Percentiles rank a stretch among this genome's conserved stretches.
Conservation (phyloP, 140 eudicot genomes). For the Cichorium intybus region DNA sequence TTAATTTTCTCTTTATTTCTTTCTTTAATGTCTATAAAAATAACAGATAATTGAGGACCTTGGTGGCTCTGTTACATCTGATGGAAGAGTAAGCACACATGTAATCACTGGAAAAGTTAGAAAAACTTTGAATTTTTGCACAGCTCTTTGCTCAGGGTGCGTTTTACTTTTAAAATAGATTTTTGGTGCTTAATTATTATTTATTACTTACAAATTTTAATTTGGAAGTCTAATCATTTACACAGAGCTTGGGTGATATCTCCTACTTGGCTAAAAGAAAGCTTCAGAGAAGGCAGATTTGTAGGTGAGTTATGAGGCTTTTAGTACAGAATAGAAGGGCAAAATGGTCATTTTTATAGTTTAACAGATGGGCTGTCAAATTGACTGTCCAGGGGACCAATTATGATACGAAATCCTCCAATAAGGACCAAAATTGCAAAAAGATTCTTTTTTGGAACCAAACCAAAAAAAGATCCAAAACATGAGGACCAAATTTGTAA, state of each 20-base stretch:
- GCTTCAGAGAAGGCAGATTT: constrained; percentile 67
- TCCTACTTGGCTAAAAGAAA: constrained; percentile 83
- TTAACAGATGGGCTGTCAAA: background rate
- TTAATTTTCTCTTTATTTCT: background rate
- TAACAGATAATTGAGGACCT: constrained; percentile 74
- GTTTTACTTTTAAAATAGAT: constrained; percentile 31
- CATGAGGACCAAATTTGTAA: background rate
- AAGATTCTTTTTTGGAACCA: background rate
- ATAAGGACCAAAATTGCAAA: no score
- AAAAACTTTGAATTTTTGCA: constrained; percentile 81
- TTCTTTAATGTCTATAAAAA: constrained; percentile 2
- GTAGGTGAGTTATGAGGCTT: constrained; percentile 51
- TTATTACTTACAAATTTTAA: background rate
- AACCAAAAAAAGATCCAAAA: background rate
- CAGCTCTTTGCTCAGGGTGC: constrained; percentile 94
- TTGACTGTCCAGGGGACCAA: no score
- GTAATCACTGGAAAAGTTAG: constrained; percentile 85
- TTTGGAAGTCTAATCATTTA: background rate
- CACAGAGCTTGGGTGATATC: constrained; percentile 88
- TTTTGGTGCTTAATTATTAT: background rate
- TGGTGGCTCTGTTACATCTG: constrained; percentile 71
- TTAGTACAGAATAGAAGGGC: background rate
- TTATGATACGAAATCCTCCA: no score
- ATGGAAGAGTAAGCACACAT: constrained; percentile 76
- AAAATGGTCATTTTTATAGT: background rate